Conservation (phyloP, 192 early-diverging fungal genomes). For the Backusella parvicylindrica region DNA sequence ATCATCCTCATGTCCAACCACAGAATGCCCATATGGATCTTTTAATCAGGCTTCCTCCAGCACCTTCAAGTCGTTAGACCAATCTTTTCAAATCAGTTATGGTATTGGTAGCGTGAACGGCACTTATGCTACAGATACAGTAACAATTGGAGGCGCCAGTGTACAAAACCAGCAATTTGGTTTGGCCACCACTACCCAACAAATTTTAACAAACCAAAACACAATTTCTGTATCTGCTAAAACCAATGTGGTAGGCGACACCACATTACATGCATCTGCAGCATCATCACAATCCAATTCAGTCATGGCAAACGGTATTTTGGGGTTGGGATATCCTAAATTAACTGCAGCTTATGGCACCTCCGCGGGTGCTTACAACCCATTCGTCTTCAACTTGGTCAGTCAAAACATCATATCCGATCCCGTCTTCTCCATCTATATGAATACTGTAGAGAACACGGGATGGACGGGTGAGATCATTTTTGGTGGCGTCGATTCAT, state of each 20-base stretch:
- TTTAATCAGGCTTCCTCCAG: conserved; percentile 15
- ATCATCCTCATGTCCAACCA: conserved; percentile 12
- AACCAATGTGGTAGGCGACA: neutral
- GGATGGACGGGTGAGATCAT: conserved; percentile 45
- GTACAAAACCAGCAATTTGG: conserved; percentile 34
- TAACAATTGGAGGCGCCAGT: conserved; percentile 22
- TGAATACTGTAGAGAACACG: conserved; percentile 11
- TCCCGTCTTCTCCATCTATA: conserved; percentile 29
- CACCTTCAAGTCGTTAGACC: conserved; percentile 1
- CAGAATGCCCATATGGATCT: conserved; percentile 9
- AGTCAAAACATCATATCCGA: conserved; percentile 21
- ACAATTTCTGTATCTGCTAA: neutral
- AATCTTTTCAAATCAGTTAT: conserved; percentile 17
- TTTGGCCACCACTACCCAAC: conserved; percentile 10
- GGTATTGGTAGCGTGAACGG: conserved; percentile 26
- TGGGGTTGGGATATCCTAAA: conserved; percentile 32
- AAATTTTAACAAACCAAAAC: conserved; percentile 27
- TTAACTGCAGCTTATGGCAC: conserved; percentile 16
- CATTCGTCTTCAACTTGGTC: conserved; percentile 31
- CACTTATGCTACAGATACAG: conserved; percentile 28
- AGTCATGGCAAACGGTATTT: conserved; percentile 24
- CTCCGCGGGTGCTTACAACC: conserved; percentile 15
- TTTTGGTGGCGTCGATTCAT: conserved; percentile 48
- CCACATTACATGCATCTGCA: neutral
- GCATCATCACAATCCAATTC: neutral